phyloP scores from a whole-genome alignment of 352 stramenopile species.

The Pythium graminicola region DNA sequence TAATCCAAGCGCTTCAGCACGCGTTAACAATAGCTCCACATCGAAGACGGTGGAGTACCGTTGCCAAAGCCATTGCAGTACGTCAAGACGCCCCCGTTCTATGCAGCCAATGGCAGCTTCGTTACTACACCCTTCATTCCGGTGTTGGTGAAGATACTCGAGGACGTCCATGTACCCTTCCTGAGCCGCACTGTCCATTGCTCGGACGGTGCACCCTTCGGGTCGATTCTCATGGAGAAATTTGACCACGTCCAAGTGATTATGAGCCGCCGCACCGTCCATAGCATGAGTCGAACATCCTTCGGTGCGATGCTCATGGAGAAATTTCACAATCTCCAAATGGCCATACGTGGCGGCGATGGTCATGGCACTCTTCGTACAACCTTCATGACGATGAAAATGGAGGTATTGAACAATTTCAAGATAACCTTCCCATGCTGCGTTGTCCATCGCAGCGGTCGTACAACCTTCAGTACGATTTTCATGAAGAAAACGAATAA shows the following conservation, averaged over 20 bases:
- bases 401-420: constrained; percentile 55
- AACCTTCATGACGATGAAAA: constrained; percentile 45
- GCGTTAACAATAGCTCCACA: constrained; percentile 5
- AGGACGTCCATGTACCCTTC: constrained; percentile 25
- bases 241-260: constrained; percentile 42
- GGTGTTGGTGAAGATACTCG: constrained; percentile 22
- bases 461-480: constrained; percentile 29
- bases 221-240: constrained; percentile 49
- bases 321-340: constrained; percentile 46
- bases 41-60: constrained; percentile 16
- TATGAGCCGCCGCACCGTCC: constrained; percentile 46
- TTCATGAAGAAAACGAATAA: constrained; percentile 59
- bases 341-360: constrained; percentile 48
- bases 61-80: constrained; percentile 23
- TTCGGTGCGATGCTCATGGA: constrained; percentile 46
- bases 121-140: constrained; percentile 20
- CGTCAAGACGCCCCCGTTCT: constrained; percentile 15
- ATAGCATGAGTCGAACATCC: constrained; percentile 58
- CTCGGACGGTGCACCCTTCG: constrained; percentile 39
- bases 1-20: constrained; percentile 5
- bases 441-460: constrained; percentile 52
- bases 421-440: constrained; percentile 50
- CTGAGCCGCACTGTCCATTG: constrained; percentile 23
- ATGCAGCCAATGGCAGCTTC: constrained; percentile 19
- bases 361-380: constrained; percentile 52